A percentile compares a stretch with the other conserved stretches of the same genome.
Conservation (phyloP, 768 basidiomycete species). For the Tremella yokohamensis region DNA sequence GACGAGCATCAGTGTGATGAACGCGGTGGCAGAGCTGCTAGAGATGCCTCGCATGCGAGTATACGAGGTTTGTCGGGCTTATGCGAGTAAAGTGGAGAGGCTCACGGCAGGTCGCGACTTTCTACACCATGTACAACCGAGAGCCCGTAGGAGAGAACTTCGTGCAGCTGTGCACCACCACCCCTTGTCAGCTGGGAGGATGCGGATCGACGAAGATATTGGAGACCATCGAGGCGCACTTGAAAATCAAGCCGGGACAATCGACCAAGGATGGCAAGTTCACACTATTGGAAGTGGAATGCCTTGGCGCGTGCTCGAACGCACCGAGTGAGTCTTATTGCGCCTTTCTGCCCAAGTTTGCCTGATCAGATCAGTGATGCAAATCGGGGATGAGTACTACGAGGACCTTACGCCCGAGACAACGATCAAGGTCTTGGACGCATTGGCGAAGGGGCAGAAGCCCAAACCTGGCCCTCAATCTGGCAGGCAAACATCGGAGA, state of each 20-base stretch:
- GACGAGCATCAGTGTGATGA: constrained; percentile 99
- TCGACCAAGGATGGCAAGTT: constrained; percentile 97
- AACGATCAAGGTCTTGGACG: constrained; percentile 52
- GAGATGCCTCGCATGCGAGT: constrained; percentile 98
- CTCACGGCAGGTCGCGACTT: constrained; percentile 69
- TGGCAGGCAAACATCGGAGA: constrained; percentile 80
- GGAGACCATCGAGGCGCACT: constrained; percentile 73
- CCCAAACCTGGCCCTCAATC: constrained; percentile 93
- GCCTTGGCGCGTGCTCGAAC: constrained; percentile 96
- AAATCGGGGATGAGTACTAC: constrained; percentile 93
- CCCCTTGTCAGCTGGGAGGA: constrained; percentile 83
- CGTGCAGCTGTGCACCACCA: constrained; percentile 97
- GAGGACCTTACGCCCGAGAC: constrained; percentile 56
- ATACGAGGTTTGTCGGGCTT: constrained; percentile 61
- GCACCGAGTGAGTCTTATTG: constrained; percentile 52
- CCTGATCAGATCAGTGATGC: constrained; percentile 67
- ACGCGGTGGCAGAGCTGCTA: constrained; percentile 87
- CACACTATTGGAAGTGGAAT: constrained; percentile 96
- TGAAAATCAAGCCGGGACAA: constrained; percentile 80
- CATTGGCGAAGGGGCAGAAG: constrained; percentile 62
- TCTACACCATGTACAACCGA: constrained; percentile 99
- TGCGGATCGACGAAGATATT: constrained; percentile 84
- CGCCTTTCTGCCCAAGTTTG: not conserved
- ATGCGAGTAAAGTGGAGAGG: too few relatives aligned
- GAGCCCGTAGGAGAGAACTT: constrained; percentile 93